Evolutionary conservation across 2,329 filamentous ascomycete species (phyloP), one percentile per base, ranked within the genome.

Genomic region (Neonectria punicea): DNA sequence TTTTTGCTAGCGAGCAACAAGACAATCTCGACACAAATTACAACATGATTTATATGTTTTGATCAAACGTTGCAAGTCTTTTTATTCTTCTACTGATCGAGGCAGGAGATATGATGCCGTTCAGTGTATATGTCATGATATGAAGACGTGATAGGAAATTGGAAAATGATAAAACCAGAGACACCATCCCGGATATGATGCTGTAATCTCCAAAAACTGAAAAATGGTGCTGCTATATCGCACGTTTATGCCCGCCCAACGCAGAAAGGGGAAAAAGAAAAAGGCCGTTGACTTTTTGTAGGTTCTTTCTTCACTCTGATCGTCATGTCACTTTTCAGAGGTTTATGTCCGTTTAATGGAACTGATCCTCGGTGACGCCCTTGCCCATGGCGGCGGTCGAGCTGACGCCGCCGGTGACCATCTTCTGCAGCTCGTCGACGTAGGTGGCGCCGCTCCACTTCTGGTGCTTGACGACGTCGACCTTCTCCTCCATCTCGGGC

Each of bases 401-500:
- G 79, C 90, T 94, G 61, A 98, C 90, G 70, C 96, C 96, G 2
- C 96, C 96, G 5, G 90, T 94, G 36, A 99, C 93, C 94, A 99
- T 98, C 88, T 97, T 97, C 80, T 97, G 85, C 83, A 98, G 78
- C 80, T 97, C 94, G 79, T 99, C 96, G 20, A 95, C 92, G 78
- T 98, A 98, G 72, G 92, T 94, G 22, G 96, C 96, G 54, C 96
- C 96, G 74, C 89, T 93, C 96, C 96, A 99, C 83, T 98, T 99
- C 88, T 99, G 96, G 84, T 99, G 96, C 82, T 93, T 98, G 70
- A 99, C 93, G 43, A 99, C 96, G 78, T 99, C 96, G 66, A 98
- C 90, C 67, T 91, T 91, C 65, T 87, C 86, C 67, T 92, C 93
- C 86, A 98, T 98, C 86, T 99, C 96, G 14, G 96, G 96, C 84